Evolutionary conservation across 495 filamentous ascomycete species (phyloP), one percentile per base, ranked within the genome.

Genomic region (Neurospora discreta): DNA sequence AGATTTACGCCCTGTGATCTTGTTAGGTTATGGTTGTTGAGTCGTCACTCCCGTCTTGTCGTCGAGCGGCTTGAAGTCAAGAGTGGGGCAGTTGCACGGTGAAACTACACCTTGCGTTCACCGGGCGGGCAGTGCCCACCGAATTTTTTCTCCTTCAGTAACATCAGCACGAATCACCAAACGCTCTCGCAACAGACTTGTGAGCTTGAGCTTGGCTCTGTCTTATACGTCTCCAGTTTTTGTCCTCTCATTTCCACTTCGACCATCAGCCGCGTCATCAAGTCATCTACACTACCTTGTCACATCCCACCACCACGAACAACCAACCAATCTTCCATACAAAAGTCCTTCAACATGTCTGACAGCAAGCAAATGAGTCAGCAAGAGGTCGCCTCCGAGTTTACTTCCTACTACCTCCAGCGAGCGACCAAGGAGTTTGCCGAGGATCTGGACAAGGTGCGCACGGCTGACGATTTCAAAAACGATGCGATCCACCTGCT

Each of bases 381-480:
- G 38, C 72, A 82, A 58, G 76, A 83, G 39, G 73, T 84, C 68
- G 73, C 77, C 5, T 60, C 77, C 9, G 81, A 82, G 58, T 91
- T 92, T 79, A 86, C 87, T 18, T 82, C 85, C 38, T 89, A 85
- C 78, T 93, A 93, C 78, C 85, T 93, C 73, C 85, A 86, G 58
- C 85, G 84, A 70, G 81, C 89, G 20, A 91, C 91, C 7, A 79
- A 82, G 11, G 90, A 92, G 72, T 91, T 92, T 71, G 89, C 87
- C 10, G 89, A 92, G 42, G 91, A 93, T 77, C 82, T 93, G 36
- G 89, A 92, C 79, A 85, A 85, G 73, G 77, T 93, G 11, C 87
- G 91, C 36, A 79, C 75, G 43, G 88, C 91, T 39, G 85, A 87
- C 75, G 91, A 93, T 79, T 93, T 93, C 76, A 87, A 83, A 70